A percentile compares a stretch with the other conserved stretches of the same genome.
Conservation (phyloP, 176 grass and related monocot species). For the Carex littledalei region DNA sequence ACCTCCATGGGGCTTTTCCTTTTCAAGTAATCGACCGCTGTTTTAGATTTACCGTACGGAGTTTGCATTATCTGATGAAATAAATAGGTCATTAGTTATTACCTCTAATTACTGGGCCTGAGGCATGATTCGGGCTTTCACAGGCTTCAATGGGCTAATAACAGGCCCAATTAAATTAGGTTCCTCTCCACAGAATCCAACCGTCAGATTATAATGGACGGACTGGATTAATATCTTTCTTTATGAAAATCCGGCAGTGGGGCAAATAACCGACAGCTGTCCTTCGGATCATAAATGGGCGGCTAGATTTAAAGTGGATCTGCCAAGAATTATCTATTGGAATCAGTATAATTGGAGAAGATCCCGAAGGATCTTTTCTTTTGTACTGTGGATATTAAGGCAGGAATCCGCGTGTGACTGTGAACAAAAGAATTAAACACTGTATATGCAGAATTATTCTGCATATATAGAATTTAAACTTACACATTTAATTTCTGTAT, state of each 20-base stretch:
- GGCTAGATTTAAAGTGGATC: neutral
- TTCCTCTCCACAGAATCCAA: neutral
- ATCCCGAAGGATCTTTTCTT: neutral
- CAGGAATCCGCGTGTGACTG: neutral
- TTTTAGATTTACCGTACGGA: conserved; percentile 8
- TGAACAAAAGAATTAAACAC: neutral
- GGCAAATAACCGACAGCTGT: neutral
- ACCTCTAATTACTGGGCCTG: conserved; percentile 7
- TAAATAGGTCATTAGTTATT: neutral
- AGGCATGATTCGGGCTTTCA: neutral
- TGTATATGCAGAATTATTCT: too few relatives aligned
- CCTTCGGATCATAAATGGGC: neutral
- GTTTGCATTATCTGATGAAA: neutral
- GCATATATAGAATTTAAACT: too few relatives aligned
- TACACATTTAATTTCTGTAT: too few relatives aligned
- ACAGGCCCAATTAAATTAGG: neutral
- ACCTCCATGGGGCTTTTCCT: conserved; percentile 14
- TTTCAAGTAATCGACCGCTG: conserved; percentile 3
- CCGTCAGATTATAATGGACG: too few relatives aligned
- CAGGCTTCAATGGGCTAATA: neutral
- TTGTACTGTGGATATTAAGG: neutral
- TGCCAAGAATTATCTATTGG: neutral
- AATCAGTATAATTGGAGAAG: neutral
- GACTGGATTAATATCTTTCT: too few relatives aligned
- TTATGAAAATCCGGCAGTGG: too few relatives aligned